Evolutionary conservation across 2,329 filamentous ascomycete genomes (phyloP), one percentile per base, ranked within the genome.

Genomic region (Leptographium galeiforme): DNA sequence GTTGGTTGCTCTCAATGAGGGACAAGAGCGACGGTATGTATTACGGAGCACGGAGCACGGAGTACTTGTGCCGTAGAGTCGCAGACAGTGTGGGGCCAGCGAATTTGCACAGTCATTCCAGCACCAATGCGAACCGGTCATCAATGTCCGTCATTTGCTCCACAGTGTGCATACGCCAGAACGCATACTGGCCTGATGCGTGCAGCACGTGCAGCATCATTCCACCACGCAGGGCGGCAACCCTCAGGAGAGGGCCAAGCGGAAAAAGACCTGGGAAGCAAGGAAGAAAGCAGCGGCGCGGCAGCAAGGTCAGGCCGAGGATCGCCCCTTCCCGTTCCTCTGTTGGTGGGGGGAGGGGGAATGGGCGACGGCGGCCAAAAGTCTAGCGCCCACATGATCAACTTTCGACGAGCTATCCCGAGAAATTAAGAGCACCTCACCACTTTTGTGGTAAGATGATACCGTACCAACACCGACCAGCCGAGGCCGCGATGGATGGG

Each of bases 1-100:
- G 53, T 50, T 30, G 44, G 53, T 50, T 30, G 50, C 18, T 44
- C 50, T 43, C 50, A 43, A 40, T 43, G 19, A 46, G 46, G 13
- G 13, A 39, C 32, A 18, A 40, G 18, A 40, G n/a, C 40, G 19
- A 16, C 40, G 16, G 40, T 25, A 25, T 25, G 40, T 25, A 25
- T 25, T 25, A 25, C 25, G 25, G 25, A 25, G 25, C 25, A 25
- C 25, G 25, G 25, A 25, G 25, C 5, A 25, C 25, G 25, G 25
- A 25, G 25, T 25, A 25, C 25, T 25, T 25, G 25, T 25, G 25
- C 25, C 25, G 25, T 25, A 36, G 12, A 36, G 34, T 36, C 8
- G 34, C 34, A 36, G 34, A 36, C 8, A 8, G 12, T 8, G 34
- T 36, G 34, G 34, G 34, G 34, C 34, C 8, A 8, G 8, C 8